Evolutionary conservation across 192 early-diverging fungal genomes (phyloP), one percentile per base, ranked within the genome.

Genomic region (Mortierella hygrophila): DNA sequence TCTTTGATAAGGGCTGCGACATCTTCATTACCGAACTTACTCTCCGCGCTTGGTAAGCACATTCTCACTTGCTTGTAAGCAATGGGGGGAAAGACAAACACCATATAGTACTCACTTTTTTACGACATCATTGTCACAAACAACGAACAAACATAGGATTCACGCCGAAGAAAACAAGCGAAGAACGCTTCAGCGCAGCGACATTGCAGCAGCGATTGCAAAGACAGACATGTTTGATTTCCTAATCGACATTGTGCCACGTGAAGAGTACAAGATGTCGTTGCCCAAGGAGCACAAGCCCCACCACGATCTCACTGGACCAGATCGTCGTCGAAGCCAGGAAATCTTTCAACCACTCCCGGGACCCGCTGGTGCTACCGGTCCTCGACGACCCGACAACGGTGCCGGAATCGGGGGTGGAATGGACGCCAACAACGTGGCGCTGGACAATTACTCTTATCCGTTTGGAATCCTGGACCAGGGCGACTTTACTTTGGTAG

Each of bases 221-320:
- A 96, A 97, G 79, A 93, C 94, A 46, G 98, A 99, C 83, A 95
- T 96, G 95, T 99, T 97, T 91, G 98, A 99, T 80, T 99, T 99
- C 87, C 88, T 99, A 80, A 98, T 99, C 79, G 98, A 99, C 70
- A 97, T 99, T 88, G 97, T 99, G 13, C 98, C 98, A 1, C 89
- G 98, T 42, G 98, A 98, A 73, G 97, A 97, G 38, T 86, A 81
- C 70, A 80, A 85, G 88, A 89, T 90, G 74, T 90, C 70, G 74
- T 20, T 79, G 84, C 89, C 81, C 18, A 82, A 86, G 65, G 84
- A 86, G 32, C 81, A 82, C 74, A 83, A 78, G 72, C 26, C 80
- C 7, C 75, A 75, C 11, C 74, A 80, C 44, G 55, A 54, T 16
- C 68, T 81, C 23, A 42, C 42, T 11, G 72, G 46, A 52, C 26